Evolutionary conservation across 2,329 filamentous ascomycete species (phyloP), one percentile per base, ranked within the genome.

Genomic region (Ascochyta rabiei): DNA sequence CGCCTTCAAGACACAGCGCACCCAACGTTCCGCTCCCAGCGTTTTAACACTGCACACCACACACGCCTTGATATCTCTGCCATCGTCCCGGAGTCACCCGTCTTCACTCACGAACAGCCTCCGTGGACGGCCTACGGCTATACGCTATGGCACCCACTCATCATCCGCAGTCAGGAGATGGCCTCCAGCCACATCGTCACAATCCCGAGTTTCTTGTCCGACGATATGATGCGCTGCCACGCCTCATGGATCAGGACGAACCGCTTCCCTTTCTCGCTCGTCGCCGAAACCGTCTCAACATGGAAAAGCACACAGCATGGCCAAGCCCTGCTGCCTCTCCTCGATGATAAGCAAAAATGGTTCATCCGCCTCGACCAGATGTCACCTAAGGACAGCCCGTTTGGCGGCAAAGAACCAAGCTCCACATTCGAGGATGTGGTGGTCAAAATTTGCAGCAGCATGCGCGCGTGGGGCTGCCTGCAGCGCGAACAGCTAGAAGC

Each of bases 131-230:
- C 79, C 0, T 78, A 75, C 49, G 68, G 63, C n/a, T 80, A 77
- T 6, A 59, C 65, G n/a, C 67, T 74, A 53, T 81, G 78, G 79
- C 70, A 78, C 1, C 66, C 73, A 0, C 56, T 80, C 4, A 77
- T 81, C 31, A 63, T 76, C 0, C 48, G 56, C 19, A 74, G 69
- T 6, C 76, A 78, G 26, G 53, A 60, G 1, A 52, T 79, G 1
- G 1, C 2, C 70, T 18, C 28, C 2, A 21, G 6, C 6, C 42
- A 42, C 15, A 18, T 46, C 7, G 12, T 39, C 21, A 15, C 3
- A 4, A 41, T 52, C 7, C 49, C 42, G 2, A 15, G 13, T 4
- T 35, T 46, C 9, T 18, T 52, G 10, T n/a, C 23, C 5, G 30
- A 53, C 7, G 49, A 46, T 21, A 21, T 42, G 6, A 33, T 42